These are phyloP conservation scores for Daldinia bambusicola DNA, from an alignment of 495 filamentous ascomycete species.

Conservation along the genomic window DNA sequence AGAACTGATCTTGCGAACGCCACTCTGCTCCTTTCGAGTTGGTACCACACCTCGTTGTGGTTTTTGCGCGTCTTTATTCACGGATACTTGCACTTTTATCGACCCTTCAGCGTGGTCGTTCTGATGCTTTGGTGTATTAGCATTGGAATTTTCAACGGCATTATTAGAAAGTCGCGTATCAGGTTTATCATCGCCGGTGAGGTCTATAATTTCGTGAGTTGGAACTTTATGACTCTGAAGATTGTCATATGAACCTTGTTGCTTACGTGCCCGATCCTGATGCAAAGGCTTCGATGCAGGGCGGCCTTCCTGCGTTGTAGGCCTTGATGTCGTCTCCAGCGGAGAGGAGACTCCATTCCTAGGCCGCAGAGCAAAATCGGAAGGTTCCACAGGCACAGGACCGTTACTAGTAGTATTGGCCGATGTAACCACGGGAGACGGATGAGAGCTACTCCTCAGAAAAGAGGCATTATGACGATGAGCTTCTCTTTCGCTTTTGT, in stretches of 20 bases:
- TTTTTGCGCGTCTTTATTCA: neutral
- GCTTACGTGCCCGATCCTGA: constrained; percentile 14
- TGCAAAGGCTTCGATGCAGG: constrained; percentile 11
- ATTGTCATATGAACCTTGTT: constrained; percentile 3
- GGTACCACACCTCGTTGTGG: neutral
- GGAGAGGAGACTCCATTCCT: constrained; percentile 30
- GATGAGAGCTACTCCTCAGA: constrained; percentile 18
- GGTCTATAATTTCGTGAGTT: constrained; percentile 30
- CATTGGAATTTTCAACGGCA: neutral
- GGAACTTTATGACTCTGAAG: neutral
- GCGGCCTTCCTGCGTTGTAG: constrained; percentile 14
- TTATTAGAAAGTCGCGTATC: constrained; percentile 1
- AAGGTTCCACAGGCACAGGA: constrained; percentile 29
- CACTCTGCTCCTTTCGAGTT: constrained; percentile 1
- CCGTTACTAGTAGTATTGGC: constrained; percentile 16
- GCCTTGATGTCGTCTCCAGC: constrained; percentile 19
- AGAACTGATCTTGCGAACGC: neutral
- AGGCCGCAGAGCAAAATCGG: constrained; percentile 47
- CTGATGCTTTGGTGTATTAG: neutral
- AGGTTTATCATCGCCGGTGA: constrained; percentile 40
- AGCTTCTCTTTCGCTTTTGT: constrained; percentile 1
- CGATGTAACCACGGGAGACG: constrained; percentile 13
- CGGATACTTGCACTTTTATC: constrained; percentile 17
- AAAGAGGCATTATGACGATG: constrained; percentile 13
- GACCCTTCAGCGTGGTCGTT: neutral